Evolutionary conservation across 768 basidiomycete genomes (phyloP).

Genomic region (Serpula lacrymans): DNA sequence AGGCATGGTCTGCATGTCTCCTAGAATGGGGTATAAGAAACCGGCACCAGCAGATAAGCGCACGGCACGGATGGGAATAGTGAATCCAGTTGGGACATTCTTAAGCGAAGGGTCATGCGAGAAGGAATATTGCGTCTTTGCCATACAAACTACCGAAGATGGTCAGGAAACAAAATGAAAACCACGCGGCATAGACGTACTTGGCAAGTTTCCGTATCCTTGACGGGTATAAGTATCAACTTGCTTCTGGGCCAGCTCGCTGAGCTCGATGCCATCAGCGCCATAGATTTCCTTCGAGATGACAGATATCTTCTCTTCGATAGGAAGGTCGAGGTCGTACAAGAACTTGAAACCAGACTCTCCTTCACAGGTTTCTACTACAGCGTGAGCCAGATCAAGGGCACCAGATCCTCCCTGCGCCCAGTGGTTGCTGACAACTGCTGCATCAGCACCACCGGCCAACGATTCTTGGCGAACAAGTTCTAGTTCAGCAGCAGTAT

Average conservation of each 20-base stretch:
- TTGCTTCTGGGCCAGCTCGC: slow-evolving; percentile 80
- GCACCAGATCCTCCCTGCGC: slow-evolving; percentile 93
- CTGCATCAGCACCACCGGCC: slow-evolving; percentile 87
- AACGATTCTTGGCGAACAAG: slow-evolving; percentile 80
- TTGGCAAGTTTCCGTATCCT: slow-evolving; percentile 76
- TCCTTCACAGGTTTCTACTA: slow-evolving; percentile 80
- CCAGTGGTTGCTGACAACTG: slow-evolving; percentile 97
- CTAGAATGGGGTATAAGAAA: slow-evolving; percentile 93
- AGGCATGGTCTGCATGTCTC: slow-evolving; percentile 98
- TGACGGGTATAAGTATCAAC: slow-evolving; percentile 90
- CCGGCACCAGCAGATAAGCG: slow-evolving; percentile 90
- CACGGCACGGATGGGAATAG: slow-evolving; percentile 85
- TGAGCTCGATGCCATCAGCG: slow-evolving; percentile 86
- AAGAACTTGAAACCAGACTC: slow-evolving; percentile 88
- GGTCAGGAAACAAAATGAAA: slow-evolving; percentile 4
- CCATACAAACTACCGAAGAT: slow-evolving; percentile 81
- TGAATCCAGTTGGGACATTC: slow-evolving; percentile 90
- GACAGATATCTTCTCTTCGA: slow-evolving; percentile 83
- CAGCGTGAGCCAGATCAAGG: slow-evolving; percentile 85
- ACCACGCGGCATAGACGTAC: slow-evolving; percentile 40
- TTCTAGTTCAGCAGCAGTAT: slow-evolving; percentile 85
- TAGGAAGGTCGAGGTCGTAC: slow-evolving; percentile 79
- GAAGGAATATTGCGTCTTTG: slow-evolving; percentile 97
- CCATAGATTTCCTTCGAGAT: slow-evolving; percentile 93
- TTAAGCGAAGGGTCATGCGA: slow-evolving; percentile 92